Evolutionary conservation across 306 rosid genomes (phyloP), one percentile per base, ranked within the genome.

Genomic region (Rosa multiflora): DNA sequence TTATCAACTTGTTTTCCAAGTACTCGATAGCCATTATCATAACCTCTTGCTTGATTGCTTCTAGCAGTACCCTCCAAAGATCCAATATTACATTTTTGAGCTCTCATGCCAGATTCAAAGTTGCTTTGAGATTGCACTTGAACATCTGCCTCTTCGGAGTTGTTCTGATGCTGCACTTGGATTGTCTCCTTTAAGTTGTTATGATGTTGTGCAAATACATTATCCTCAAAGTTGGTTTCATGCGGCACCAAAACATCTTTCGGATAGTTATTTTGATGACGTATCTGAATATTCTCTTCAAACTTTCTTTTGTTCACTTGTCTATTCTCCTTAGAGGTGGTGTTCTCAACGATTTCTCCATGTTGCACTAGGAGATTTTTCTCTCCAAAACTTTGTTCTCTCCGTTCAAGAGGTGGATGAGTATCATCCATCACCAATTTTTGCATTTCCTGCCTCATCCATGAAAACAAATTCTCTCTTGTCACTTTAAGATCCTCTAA

Each of bases 391-490:
- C 66, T 76, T 49, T 35, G 48, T 44, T 76, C 51, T 70, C 68
- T 79, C 20, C 12, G 44, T 63, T 75, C 40, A 52, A 47, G 14
- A 4, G 0, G 73, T 35, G 47, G 5, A 70, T 35, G 63, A 9
- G 52, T 26, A 20, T 72, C 76, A 47, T 72, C 63, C 3, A 32
- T 76, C 53, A 72, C 79, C 79, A 84, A 18, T 58, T 80, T 67
- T 58, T 49, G 62, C 76, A 84, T 61, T 74, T 84, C 87, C 42
- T 74, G 79, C 79, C 62, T 77, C 82, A 84, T 77, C 87, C 77
- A n/a, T 42, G 51, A 52, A 20, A 81, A 32, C 71, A 84, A 51
- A 21, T 77, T 77, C 43, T 80, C 82, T 15, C 82, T 68, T 2
- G 74, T 21, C 72, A 51, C 71, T 70, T 78, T 77, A 77, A 84